Percentiles rank a stretch among this genome's conserved stretches.
Conservation (phyloP, 495 filamentous ascomycete species). For the Rostrohypoxylon terebratum region DNA sequence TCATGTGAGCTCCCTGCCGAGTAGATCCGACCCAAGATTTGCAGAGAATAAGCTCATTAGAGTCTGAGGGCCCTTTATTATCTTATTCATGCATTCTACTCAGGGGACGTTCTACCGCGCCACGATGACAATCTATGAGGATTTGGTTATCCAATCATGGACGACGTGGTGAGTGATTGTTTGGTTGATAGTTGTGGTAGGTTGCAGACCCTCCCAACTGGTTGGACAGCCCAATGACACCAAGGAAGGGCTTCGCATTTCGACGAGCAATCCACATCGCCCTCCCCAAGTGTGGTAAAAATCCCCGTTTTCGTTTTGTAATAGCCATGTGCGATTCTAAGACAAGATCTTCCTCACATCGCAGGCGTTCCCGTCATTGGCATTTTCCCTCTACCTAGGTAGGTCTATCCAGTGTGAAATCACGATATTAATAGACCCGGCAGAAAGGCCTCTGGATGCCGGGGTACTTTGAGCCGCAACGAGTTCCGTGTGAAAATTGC, state of each 20-base stretch:
- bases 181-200: slow-evolving; percentile 2
- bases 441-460: neutral
- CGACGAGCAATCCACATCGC: slow-evolving; percentile 1
- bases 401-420: slow-evolving; percentile 9
- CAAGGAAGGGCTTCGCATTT: neutral
- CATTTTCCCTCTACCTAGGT: neutral
- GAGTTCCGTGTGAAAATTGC: slow-evolving; percentile 14
- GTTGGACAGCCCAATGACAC: slow-evolving; percentile 9
- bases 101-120: slow-evolving; percentile 15
- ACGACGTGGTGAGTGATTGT: neutral
- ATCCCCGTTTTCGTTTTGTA: neutral
- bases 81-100: slow-evolving; percentile 8
- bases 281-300: slow-evolving; percentile 15
- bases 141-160: slow-evolving; percentile 20
- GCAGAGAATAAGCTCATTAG: slow-evolving; percentile 4
- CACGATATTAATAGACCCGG: slow-evolving; percentile 26
- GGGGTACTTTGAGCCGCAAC: slow-evolving; percentile 29
- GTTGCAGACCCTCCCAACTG: slow-evolving; percentile 3
- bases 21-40: slow-evolving; percentile 1
- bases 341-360: neutral
- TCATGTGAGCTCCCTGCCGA: neutral
- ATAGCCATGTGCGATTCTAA: slow-evolving; percentile 7
- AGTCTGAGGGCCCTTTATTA: neutral
- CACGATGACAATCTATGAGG: slow-evolving; percentile 11
- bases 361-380: slow-evolving; percentile 10